Evolutionary conservation across 2,329 filamentous ascomycete species (phyloP), one percentile per base, ranked within the genome.

Genomic region (Herpotrichia juniperi): DNA sequence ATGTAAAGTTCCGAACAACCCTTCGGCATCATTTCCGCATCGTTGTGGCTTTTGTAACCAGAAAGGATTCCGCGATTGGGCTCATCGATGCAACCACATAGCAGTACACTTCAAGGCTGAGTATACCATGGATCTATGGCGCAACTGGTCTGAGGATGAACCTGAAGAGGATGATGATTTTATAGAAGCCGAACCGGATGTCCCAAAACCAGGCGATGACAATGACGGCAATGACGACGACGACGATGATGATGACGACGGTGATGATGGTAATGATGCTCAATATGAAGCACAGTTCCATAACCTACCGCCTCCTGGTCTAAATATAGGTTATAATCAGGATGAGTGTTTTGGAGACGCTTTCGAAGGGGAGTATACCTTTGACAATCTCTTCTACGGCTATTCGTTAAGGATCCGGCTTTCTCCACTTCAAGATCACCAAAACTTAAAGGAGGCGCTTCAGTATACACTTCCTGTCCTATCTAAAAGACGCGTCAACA

Each of bases 31-130:
- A 5, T 54, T 51, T 46, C 54, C 51, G 7, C 39, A 19, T n/a
- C 43, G 42, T 30, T 57, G 51, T 31, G 22, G 28, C 2, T 19
- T 57, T 26, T 57, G 54, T 24, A 12, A 26, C 17, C 22, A 12
- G 6, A 45, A 31, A 4, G 40, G 52, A n/a, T 45, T 49, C 28
- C 50, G 26, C 9, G 51, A 16, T 24, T 57, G 51, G 54, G 47
- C 37, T 12, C 47, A 51, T 37, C 35, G 51, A 14, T 46, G 40
- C 12, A 45, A 47, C n/a, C 51, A 54, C 25, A 40, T 54, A 8
- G 21, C 44, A 17, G 16, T 8, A 14, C 48, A 54, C 30, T 48
- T 51, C 39, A 40, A 30, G 31, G 46, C 12, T 19, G 44, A 39
- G 17, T 11, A 34, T 30, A 32, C n/a, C 3, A 32, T 50, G 5